These are phyloP conservation scores for Aphanomyces astaci DNA, from an alignment of 352 stramenopile species.

Conservation along the genomic window DNA sequence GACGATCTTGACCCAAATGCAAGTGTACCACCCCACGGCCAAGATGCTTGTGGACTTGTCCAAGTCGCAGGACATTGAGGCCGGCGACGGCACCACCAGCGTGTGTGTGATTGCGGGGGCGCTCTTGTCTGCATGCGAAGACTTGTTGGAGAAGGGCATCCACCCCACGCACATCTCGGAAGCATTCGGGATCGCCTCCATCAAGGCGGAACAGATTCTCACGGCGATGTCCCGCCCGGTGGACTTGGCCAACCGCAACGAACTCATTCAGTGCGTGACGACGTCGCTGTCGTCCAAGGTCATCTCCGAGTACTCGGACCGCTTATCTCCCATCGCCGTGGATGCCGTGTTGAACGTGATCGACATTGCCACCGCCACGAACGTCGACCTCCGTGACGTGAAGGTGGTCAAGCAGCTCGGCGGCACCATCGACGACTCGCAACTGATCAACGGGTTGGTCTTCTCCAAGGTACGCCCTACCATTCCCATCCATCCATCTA, in stretches of 20 bases:
- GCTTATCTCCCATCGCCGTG: slow-evolving; percentile 97
- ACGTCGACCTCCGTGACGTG: slow-evolving; percentile 97
- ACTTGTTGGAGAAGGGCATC: slow-evolving; percentile 92
- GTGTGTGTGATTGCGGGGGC: slow-evolving; percentile 98
- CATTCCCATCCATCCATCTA: neutral
- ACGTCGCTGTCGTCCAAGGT: slow-evolving; percentile 98
- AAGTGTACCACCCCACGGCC: slow-evolving; percentile 97
- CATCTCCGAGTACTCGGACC: slow-evolving; percentile 96
- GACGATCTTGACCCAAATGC: slow-evolving; percentile 98
- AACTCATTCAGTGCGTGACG: slow-evolving; percentile 95
- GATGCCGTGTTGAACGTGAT: slow-evolving; percentile 97
- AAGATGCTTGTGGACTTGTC: slow-evolving; percentile 99
- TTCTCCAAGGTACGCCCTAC: slow-evolving; percentile 89
- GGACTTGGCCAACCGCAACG: slow-evolving; percentile 89
- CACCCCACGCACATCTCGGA: slow-evolving; percentile 98
- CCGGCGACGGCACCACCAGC: slow-evolving; percentile 95
- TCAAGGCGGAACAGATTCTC: slow-evolving; percentile 87
- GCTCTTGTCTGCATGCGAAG: slow-evolving; percentile 93
- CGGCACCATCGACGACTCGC: slow-evolving; percentile 98
- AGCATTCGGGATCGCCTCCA: slow-evolving; percentile 89
- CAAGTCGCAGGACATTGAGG: slow-evolving; percentile 99
- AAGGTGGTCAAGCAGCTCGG: slow-evolving; percentile 98
- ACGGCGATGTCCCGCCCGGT: slow-evolving; percentile 87
- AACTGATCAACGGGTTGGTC: slow-evolving; percentile 96
- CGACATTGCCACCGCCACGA: slow-evolving; percentile 86